A percentile compares a stretch with the other conserved stretches of the same genome.
Conservation (phyloP, 306 rosid genomes). For the Prunus padus region DNA sequence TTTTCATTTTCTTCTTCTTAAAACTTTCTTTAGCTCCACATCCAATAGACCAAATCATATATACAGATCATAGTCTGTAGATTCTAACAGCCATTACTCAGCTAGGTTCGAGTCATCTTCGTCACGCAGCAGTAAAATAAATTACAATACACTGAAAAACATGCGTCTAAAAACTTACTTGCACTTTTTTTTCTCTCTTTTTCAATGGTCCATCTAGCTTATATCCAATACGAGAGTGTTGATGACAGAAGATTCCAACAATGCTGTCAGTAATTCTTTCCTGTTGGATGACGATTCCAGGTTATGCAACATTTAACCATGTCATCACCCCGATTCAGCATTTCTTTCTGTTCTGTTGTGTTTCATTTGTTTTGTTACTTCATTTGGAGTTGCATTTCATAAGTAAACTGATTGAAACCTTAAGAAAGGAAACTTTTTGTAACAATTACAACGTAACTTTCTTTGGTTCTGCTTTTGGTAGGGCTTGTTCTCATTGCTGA, state of each 20-base stretch:
- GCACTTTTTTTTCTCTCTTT: background rate
- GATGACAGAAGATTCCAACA: conserved; percentile 94
- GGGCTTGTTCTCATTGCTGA: background rate
- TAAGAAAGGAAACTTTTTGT: background rate
- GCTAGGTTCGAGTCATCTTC: conserved; percentile 35
- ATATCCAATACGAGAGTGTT: conserved; percentile 83
- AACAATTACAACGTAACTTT: background rate
- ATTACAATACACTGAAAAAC: background rate
- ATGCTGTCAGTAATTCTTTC: conserved; percentile 95
- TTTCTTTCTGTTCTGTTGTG: background rate
- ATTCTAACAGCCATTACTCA: conserved; percentile 25
- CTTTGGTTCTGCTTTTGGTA: background rate
- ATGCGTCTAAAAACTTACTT: background rate
- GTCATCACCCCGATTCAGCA: background rate
- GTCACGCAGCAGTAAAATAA: conserved; percentile 1
- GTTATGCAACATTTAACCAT: conserved; percentile 28
- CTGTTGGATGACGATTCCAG: conserved; percentile 97
- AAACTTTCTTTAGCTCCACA: too few relatives aligned
- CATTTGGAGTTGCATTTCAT: background rate
- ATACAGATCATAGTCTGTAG: too few relatives aligned
- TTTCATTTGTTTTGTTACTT: background rate
- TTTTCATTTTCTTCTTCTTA: too few relatives aligned
- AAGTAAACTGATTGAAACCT: background rate
- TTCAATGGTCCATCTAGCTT: conserved; percentile 45
- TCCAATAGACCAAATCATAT: too few relatives aligned